These are phyloP conservation scores for Fomes fomentarius DNA, from an alignment of 1,284 basidiomycete species.

Conservation along the genomic window DNA sequence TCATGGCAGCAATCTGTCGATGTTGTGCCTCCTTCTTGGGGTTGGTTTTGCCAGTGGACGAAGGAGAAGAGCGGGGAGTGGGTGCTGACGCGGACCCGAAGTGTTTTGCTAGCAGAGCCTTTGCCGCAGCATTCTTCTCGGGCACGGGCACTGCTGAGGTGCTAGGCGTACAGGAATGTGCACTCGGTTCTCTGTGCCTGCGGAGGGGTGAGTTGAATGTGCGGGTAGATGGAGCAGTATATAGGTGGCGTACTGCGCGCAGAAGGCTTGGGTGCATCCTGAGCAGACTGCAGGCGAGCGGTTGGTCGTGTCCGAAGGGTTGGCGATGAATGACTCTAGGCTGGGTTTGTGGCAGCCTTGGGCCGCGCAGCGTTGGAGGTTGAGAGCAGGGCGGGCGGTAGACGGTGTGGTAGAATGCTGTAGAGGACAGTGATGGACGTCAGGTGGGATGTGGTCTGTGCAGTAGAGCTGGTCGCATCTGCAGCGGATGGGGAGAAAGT, in stretches of 20 bases:
- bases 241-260: slow-evolving; percentile 51
- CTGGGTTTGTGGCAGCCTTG: slow-evolving; percentile 56
- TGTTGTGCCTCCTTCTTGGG: slow-evolving; percentile 57
- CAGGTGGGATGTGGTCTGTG: slow-evolving; percentile 57
- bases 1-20: slow-evolving; percentile 67
- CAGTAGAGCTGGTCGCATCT: slow-evolving; percentile 57
- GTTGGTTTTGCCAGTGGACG: slow-evolving; percentile 41
- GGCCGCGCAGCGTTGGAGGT: slow-evolving; percentile 53
- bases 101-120: slow-evolving; percentile 56
- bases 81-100: slow-evolving; percentile 42
- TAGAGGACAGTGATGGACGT: slow-evolving; percentile 56
- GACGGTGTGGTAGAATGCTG: slow-evolving; percentile 12
- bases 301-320: slow-evolving; percentile 30
- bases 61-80: slow-evolving; percentile 19
- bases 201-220: slow-evolving; percentile 7
- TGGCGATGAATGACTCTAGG: slow-evolving; percentile 44
- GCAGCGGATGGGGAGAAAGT: slow-evolving; percentile 71
- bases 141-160: slow-evolving; percentile 10
- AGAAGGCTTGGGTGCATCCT: slow-evolving; percentile 62
- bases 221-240: background rate
- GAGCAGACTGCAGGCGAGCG: slow-evolving; percentile 47
- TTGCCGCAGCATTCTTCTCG: slow-evolving; percentile 51
- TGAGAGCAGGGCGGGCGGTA: slow-evolving; percentile 21
- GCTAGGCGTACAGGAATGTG: slow-evolving; percentile 51
- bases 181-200: slow-evolving; percentile 64